A percentile compares a stretch with the other conserved stretches of the same genome.
Conservation (phyloP, 1,284 basidiomycete species). For the Cryptococcus amylolentus region DNA sequence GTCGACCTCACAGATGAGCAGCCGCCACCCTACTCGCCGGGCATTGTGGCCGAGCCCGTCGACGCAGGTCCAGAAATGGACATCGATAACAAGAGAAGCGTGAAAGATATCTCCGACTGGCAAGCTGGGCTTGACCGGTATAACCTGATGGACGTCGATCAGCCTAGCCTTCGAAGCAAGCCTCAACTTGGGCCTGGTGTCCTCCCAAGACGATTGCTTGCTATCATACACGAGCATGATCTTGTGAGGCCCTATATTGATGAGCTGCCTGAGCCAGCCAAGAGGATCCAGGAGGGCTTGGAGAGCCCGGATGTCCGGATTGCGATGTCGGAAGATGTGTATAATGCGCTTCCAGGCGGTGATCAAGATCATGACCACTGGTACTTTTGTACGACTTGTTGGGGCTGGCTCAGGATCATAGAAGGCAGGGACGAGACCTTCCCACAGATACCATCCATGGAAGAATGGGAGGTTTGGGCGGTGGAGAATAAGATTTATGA, state of each 20-base stretch:
- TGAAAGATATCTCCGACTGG: slow-evolving; percentile 10
- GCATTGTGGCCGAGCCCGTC: slow-evolving; percentile 34
- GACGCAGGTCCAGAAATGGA: slow-evolving; percentile 23
- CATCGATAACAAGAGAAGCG: slow-evolving; percentile 2
- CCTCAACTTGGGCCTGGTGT: slow-evolving; percentile 39
- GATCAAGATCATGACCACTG: slow-evolving; percentile 23
- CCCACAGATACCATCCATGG: slow-evolving; percentile 12
- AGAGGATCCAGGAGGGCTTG: background rate
- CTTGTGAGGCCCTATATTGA: slow-evolving; percentile 29
- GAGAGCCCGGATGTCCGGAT: background rate
- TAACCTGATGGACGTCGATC: slow-evolving; percentile 24
- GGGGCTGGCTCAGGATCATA: slow-evolving; percentile 35
- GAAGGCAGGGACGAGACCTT: slow-evolving; percentile 11
- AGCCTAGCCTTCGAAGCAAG: background rate
- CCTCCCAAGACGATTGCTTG: slow-evolving; percentile 24
- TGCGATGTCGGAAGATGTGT: slow-evolving; percentile 26
- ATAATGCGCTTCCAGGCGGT: slow-evolving; percentile 36
- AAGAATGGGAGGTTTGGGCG: slow-evolving; percentile 21
- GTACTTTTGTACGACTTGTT: slow-evolving; percentile 43
- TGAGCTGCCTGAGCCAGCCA: slow-evolving; percentile 23
- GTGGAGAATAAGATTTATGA: background rate
- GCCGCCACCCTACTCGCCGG: slow-evolving; percentile 29
- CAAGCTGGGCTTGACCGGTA: slow-evolving; percentile 11
- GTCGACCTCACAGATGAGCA: slow-evolving; percentile 37
- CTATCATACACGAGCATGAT: slow-evolving; percentile 32